A percentile compares a stretch with the other conserved stretches of the same genome.
These are phyloP conservation scores for Saccharomyces pastorianus DNA, from an alignment of 1,139 yeast genomes.

Conservation along the genomic window DNA sequence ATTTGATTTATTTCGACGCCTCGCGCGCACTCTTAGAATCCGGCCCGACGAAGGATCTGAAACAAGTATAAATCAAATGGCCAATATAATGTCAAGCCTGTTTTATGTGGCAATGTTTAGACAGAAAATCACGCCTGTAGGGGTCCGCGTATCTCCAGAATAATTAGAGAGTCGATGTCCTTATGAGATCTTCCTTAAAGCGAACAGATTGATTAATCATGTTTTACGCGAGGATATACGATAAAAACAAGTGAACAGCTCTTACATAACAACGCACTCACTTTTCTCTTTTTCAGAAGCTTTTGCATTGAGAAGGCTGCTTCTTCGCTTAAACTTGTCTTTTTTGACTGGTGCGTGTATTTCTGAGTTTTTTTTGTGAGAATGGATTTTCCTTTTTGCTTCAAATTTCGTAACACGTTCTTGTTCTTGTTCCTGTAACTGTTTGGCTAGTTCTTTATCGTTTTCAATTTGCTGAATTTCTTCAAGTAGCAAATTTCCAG, in stretches of 20 bases:
- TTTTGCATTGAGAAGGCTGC: not conserved
- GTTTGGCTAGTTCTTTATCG: constrained; percentile 26
- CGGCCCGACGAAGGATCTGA: not conserved
- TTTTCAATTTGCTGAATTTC: constrained; percentile 12
- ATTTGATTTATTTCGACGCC: not conserved
- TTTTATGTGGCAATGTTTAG: not conserved
- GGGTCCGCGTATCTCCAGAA: not conserved
- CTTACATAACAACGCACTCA: not conserved
- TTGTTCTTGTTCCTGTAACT: constrained; percentile 29
- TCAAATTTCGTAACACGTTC: constrained; percentile 7
- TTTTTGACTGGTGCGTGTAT: constrained; percentile 6
- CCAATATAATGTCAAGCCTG: not conserved
- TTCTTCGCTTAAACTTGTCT: constrained; percentile 4
- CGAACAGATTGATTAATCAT: not conserved
- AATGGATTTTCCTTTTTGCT: constrained; percentile 9
- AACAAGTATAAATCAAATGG: not conserved
- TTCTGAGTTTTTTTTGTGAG: constrained; percentile 8
- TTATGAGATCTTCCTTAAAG: not conserved
- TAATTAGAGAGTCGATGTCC: not conserved
- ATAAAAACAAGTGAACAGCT: not conserved
- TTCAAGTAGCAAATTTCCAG: not conserved
- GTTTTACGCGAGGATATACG: not conserved
- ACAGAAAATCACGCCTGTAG: not conserved
- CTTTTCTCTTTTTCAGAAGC: not conserved
- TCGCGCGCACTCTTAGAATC: not conserved